A percentile compares a stretch with the other conserved stretches of the same genome.
phyloP scores from a whole-genome alignment of 495 filamentous ascomycete species.

The Neurospora sp. region DNA sequence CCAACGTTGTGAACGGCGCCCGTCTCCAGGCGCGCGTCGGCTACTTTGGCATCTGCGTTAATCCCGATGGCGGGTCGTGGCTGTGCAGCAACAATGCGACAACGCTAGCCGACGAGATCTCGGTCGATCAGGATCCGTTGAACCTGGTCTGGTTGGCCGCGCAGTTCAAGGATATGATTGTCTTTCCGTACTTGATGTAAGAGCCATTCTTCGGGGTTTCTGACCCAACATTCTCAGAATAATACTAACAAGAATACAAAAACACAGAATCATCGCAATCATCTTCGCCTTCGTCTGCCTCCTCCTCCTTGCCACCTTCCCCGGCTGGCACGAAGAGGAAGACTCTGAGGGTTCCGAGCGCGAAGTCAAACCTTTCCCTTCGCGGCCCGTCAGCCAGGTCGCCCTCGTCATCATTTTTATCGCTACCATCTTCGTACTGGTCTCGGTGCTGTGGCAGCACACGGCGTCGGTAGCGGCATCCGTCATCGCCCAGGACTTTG shows the following conservation, averaged over 20 bases:
- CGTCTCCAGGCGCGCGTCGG: conserved; percentile 60
- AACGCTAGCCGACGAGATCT: conserved; percentile 56
- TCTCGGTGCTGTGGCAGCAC: conserved; percentile 70
- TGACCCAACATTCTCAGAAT: background rate
- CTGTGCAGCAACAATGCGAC: conserved; percentile 72
- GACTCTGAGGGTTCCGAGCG: conserved; percentile 53
- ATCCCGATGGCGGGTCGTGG: conserved; percentile 59
- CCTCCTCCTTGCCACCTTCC: conserved; percentile 68
- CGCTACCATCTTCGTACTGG: conserved; percentile 66
- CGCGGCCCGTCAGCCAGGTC: conserved; percentile 61
- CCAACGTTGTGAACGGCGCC: conserved; percentile 60
- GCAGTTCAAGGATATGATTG: conserved; percentile 73
- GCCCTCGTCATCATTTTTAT: conserved; percentile 73
- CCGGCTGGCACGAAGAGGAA: conserved; percentile 69
- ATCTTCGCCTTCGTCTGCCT: conserved; percentile 71
- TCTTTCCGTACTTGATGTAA: conserved; percentile 69
- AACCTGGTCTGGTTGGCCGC: conserved; percentile 73
- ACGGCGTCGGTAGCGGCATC: conserved; percentile 90
- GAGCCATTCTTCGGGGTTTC: conserved; percentile 5
- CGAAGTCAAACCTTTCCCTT: conserved; percentile 74
- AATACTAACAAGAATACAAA: background rate
- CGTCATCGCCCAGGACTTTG: conserved; percentile 86
- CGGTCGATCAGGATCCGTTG: conserved; percentile 62
- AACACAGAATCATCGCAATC: conserved; percentile 62
- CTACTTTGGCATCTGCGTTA: conserved; percentile 66